Evolutionary conservation across 306 rosid species (phyloP).

Genomic region (Urtica urens): DNA sequence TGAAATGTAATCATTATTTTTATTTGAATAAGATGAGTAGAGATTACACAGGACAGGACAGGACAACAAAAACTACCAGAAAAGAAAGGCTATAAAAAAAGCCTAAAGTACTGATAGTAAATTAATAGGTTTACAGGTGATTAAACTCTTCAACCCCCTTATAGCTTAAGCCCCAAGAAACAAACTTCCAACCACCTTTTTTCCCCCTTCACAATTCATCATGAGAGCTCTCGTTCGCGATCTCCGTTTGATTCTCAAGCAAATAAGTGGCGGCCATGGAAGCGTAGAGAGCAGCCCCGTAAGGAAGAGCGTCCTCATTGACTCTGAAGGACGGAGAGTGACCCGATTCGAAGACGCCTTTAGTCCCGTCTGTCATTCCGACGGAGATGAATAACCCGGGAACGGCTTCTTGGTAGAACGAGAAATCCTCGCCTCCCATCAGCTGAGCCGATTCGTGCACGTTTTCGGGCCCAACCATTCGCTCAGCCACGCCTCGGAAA

Average conservation of each 20-base stretch:
- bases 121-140: too few species aligned
- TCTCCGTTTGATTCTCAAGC: constrained; percentile 15
- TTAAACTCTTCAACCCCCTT: too few species aligned
- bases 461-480: constrained; percentile 22
- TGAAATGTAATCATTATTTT: too few species aligned
- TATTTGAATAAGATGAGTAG: too few species aligned
- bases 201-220: constrained; percentile 19
- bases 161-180: too few species aligned
- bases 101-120: too few species aligned
- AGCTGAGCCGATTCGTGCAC: constrained; percentile 11
- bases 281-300: constrained; percentile 42
- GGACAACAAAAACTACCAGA: too few species aligned
- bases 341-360: constrained; percentile 11
- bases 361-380: constrained; percentile 29
- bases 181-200: too few species aligned
- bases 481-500: constrained; percentile 19
- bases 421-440: constrained; percentile 41
- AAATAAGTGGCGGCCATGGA: constrained; percentile 28
- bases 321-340: constrained; percentile 29
- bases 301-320: constrained; percentile 37
- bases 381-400: constrained; percentile 29
- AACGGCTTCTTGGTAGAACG: constrained; percentile 28
- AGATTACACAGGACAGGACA: too few species aligned
- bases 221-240: constrained; percentile 8
- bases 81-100: too few species aligned